phyloP scores from a whole-genome alignment of 495 filamentous ascomycete genomes.

The Parachaetomium inaequale region DNA sequence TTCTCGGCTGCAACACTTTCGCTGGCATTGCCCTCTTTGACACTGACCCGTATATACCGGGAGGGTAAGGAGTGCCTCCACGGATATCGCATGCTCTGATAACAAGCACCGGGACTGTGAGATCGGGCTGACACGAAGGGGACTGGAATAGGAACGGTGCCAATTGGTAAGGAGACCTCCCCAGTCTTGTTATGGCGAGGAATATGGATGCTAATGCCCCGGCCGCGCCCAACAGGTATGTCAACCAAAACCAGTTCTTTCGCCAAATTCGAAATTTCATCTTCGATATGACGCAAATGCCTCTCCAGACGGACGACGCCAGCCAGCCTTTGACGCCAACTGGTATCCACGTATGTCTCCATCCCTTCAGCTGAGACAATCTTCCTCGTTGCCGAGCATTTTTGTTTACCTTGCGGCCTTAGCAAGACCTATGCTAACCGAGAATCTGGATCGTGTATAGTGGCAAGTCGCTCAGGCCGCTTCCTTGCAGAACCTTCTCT shows the following conservation, averaged over 20 bases:
- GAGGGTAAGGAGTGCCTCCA: not conserved
- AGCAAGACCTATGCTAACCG: not conserved
- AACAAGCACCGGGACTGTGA: not conserved
- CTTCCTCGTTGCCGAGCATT: too few relatives aligned
- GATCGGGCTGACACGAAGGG: not conserved
- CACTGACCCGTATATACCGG: not conserved
- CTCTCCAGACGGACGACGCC: not conserved
- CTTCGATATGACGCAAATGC: slow-evolving; percentile 60
- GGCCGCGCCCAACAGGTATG: slow-evolving; percentile 15
- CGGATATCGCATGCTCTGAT: not conserved
- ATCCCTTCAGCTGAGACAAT: too few relatives aligned
- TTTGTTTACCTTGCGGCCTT: too few relatives aligned
- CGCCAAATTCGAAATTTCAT: slow-evolving; percentile 87
- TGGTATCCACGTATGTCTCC: not conserved
- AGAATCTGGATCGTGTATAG: not conserved
- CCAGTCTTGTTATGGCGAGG: too few relatives aligned
- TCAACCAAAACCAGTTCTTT: slow-evolving; percentile 91
- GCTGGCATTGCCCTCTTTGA: not conserved
- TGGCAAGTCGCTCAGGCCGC: not conserved
- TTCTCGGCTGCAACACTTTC: not conserved
- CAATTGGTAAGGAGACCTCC: too few relatives aligned
- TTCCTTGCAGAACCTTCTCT: not conserved
- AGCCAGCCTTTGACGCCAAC: not conserved
- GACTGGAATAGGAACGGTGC: not conserved
- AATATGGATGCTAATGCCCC: too few relatives aligned